phyloP scores from a whole-genome alignment of 345 rosid genomes.

The Atalantia buxifolia region DNA sequence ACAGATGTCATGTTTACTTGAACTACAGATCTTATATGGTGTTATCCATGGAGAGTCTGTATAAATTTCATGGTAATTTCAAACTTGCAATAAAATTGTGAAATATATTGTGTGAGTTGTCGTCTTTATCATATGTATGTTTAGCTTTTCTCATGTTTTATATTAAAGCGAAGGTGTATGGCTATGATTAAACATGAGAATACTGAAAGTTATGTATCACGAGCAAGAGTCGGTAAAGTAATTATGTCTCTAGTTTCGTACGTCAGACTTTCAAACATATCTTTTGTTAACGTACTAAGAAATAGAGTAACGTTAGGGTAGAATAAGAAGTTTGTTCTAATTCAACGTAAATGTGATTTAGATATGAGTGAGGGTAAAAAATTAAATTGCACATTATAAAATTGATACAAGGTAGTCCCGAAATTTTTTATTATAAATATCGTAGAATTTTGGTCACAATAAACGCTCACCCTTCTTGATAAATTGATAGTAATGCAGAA shows the following conservation, averaged over 20 bases:
- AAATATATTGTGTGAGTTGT: not conserved
- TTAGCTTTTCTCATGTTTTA: not conserved
- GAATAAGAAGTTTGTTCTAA: too few relatives aligned
- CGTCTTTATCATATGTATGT: not conserved
- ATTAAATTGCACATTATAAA: too few relatives aligned
- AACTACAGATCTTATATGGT: not conserved
- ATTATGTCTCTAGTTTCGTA: not conserved
- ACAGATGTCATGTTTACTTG: not conserved
- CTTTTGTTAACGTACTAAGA: too few relatives aligned
- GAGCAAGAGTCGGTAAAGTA: not conserved
- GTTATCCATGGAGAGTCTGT: not conserved
- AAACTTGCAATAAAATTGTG: conserved; percentile 13
- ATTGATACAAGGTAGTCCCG: too few relatives aligned
- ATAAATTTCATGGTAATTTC: not conserved
- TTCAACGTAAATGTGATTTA: too few relatives aligned
- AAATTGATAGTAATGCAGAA: not conserved
- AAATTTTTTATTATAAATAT: too few relatives aligned
- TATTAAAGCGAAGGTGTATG: not conserved
- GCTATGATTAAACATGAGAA: not conserved
- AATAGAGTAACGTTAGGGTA: too few relatives aligned
- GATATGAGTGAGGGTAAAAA: too few relatives aligned
- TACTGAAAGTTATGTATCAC: not conserved
- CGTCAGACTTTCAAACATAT: not conserved
- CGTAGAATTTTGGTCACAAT: too few relatives aligned
- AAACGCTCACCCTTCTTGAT: not conserved